Evolutionary conservation across 2,329 filamentous ascomycete species (phyloP), one percentile per base, ranked within the genome.

Genomic region (Dendryphion nanum): DNA sequence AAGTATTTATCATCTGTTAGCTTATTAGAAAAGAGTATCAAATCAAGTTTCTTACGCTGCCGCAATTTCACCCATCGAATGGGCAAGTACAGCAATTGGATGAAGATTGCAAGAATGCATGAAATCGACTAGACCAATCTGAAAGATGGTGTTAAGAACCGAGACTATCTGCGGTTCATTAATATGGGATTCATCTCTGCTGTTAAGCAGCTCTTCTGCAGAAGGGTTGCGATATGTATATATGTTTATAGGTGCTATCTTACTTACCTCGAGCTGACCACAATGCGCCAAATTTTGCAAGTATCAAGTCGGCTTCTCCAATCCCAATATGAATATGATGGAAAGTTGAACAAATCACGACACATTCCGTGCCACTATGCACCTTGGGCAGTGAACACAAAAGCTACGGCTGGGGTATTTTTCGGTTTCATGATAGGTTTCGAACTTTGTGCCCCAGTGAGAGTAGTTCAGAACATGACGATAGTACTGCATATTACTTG

Each of bases 41-140:
- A n/a, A 16, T 4, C 39, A 35, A 20, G 16, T 12, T 15, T 38
- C 44, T 17, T 45, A 51, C 16, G 50, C 51, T 5, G 51, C 51
- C 12, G 42, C 42, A 28, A 55, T 51, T 26, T 55, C 51, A 19
- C 51, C 51, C 30, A 37, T 42, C 4, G 51, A 55, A 30, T 55
- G 51, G 3, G 48, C 51, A 14, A 47, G 33, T 15, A 50, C 48
- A 13, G 33, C 35, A 15, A 30, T 15, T 12, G 48, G 44, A 12
- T 20, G 6, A 6, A 55, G 31, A 10, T 38, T 30, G 30, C 40
- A 48, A 13, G 14, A 19, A 2, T 16, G 16, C 3, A 51, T 31
- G 6, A 53, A 35, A 4, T 49, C 41, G 14, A 53, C 36, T 3
- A 56, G 24, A 12, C 40, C 48, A 4, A 54, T 35, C 24, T 56